Conservation (phyloP, 2,329 filamentous ascomycete species). For the Trichoderma sp. region DNA sequence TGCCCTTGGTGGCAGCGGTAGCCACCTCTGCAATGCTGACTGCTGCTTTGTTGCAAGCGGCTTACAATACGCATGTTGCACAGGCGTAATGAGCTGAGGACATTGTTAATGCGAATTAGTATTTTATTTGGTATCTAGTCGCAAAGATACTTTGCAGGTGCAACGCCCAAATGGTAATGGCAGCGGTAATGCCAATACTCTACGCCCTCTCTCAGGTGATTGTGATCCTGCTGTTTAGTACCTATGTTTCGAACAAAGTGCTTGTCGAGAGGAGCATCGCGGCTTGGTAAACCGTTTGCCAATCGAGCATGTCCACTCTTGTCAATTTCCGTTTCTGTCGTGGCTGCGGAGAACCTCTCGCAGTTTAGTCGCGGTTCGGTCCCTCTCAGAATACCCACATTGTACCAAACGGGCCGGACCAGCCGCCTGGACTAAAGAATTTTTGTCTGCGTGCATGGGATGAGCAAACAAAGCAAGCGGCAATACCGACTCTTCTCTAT, state of each 20-base stretch:
- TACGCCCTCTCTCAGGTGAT: not conserved
- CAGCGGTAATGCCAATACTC: not conserved
- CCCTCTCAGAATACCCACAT: slow-evolving; percentile 8
- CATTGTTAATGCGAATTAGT: not conserved
- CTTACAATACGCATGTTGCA: not conserved
- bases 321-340: slow-evolving; percentile 16
- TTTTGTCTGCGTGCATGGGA: not conserved
- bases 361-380: slow-evolving; percentile 12
- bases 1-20: not conserved
- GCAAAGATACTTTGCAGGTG: not conserved
- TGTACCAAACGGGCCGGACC: slow-evolving; percentile 17
- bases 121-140: not conserved
- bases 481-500: not conserved
- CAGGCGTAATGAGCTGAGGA: not conserved
- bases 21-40: not conserved
- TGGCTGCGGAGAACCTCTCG: slow-evolving; percentile 11
- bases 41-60: not conserved
- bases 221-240: not conserved
- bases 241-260: not conserved
- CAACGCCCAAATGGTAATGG: not conserved
- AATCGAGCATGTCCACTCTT: not conserved
- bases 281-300: not conserved
- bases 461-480: not conserved
- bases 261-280: not conserved
- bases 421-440: slow-evolving; percentile 8